These are phyloP conservation scores for Fusarium nurragi DNA, from an alignment of 2,329 filamentous ascomycete species.

Conservation along the genomic window DNA sequence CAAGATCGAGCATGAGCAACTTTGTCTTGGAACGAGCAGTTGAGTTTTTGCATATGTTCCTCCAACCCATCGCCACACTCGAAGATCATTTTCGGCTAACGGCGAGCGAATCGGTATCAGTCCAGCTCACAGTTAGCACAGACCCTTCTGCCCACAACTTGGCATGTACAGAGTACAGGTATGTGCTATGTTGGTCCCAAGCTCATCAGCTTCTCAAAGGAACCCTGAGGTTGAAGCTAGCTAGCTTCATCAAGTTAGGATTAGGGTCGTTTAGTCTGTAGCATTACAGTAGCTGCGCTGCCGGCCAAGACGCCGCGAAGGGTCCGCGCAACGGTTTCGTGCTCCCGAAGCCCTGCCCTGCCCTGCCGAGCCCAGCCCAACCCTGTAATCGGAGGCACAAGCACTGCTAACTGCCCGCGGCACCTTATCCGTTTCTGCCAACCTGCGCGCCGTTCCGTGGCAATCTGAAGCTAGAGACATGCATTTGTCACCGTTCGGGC, in stretches of 20 bases:
- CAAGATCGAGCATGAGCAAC: neutral
- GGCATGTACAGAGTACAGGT: neutral
- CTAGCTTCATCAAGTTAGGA: conserved; percentile 21
- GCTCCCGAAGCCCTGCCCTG: neutral
- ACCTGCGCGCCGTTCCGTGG: conserved; percentile 23
- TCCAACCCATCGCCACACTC: neutral
- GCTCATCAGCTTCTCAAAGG: conserved; percentile 15
- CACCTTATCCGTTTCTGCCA: neutral
- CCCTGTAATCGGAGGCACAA: conserved; percentile 6
- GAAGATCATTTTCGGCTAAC: neutral
- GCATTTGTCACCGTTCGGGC: conserved; percentile 2
- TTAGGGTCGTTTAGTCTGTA: conserved; percentile 4
- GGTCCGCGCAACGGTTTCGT: conserved; percentile 14
- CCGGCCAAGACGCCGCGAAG: neutral
- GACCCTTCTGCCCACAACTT: conserved; percentile 3
- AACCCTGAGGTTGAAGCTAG: neutral
- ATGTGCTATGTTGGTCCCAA: neutral
- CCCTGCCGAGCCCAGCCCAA: neutral
- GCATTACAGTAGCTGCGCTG: neutral
- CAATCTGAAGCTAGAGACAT: conserved; percentile 5
- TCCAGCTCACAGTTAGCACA: conserved; percentile 16
- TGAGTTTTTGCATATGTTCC: neutral
- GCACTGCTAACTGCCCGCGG: neutral
- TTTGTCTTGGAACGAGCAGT: neutral
- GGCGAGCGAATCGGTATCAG: conserved; percentile 22